A percentile compares a stretch with the other conserved stretches of the same genome.
phyloP scores from a whole-genome alignment of 805 yeast species.

The Candida pini region DNA sequence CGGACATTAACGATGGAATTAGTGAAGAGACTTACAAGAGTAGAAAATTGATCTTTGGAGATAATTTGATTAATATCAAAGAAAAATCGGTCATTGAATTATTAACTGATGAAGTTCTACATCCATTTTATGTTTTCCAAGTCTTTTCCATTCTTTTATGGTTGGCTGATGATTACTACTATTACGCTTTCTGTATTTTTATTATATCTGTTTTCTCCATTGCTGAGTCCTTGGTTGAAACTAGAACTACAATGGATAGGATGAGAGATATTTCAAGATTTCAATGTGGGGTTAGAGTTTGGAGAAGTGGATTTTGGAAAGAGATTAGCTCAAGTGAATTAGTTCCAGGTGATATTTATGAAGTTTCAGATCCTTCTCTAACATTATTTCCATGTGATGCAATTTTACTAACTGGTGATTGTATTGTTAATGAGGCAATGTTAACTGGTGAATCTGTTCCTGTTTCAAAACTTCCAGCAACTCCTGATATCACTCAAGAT shows the following conservation, averaged over 20 bases:
- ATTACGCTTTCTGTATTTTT: conserved; percentile 90
- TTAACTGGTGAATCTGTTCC: conserved; percentile 98
- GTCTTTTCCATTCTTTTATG: conserved; percentile 86
- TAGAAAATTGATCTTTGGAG: conserved; percentile 69
- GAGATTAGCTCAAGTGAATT: conserved; percentile 68
- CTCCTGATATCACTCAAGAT: conserved; percentile 51
- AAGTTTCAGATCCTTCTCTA: conserved; percentile 81
- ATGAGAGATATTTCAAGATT: conserved; percentile 68
- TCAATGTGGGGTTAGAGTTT: conserved; percentile 78
- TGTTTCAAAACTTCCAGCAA: conserved; percentile 72
- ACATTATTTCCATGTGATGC: conserved; percentile 83
- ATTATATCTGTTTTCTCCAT: conserved; percentile 79
- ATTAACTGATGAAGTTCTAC: conserved; percentile 80
- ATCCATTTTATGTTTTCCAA: conserved; percentile 94
- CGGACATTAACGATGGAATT: conserved; percentile 59
- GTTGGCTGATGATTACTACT: conserved; percentile 88
- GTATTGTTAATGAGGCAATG: conserved; percentile 97
- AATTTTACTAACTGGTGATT: conserved; percentile 80
- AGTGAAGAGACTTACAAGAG: conserved; percentile 63
- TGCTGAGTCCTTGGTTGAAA: conserved; percentile 77
- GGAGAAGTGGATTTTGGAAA: conserved; percentile 92
- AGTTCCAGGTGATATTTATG: conserved; percentile 95
- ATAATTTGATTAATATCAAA: conserved; percentile 66
- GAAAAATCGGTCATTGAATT: conserved; percentile 64
- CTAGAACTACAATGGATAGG: conserved; percentile 66